Evolutionary conservation across 2,329 filamentous ascomycete species (phyloP).

Genomic region (Didymella sp.): DNA sequence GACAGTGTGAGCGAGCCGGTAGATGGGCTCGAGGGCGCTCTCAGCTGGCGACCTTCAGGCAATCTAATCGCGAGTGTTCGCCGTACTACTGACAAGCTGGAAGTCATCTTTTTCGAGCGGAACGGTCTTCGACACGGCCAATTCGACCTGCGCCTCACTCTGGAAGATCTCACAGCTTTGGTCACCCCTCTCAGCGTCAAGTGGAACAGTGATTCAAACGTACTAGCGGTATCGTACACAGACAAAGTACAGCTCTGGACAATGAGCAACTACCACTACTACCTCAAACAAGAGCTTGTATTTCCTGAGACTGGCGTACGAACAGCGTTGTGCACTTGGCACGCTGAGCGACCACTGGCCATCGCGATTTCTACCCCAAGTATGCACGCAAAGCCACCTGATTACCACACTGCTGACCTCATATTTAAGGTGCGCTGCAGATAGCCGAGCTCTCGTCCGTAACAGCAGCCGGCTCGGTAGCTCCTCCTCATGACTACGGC

Average conservation of each 20-base stretch:
- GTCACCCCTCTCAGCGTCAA: slow-evolving; percentile 69
- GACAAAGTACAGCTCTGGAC: slow-evolving; percentile 92
- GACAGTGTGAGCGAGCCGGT: slow-evolving; percentile 96
- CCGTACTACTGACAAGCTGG: slow-evolving; percentile 69
- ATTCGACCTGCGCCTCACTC: slow-evolving; percentile 76
- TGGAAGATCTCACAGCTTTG: slow-evolving; percentile 63
- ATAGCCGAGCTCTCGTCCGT: slow-evolving; percentile 71
- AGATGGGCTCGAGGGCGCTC: slow-evolving; percentile 81
- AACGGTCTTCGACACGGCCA: slow-evolving; percentile 97
- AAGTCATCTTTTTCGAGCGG: slow-evolving; percentile 94
- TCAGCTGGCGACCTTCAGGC: slow-evolving; percentile 91
- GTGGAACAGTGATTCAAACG: slow-evolving; percentile 93
- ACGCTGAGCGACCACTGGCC: slow-evolving; percentile 81
- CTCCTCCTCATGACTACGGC: slow-evolving; percentile 77
- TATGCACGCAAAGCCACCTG: slow-evolving; percentile 13
- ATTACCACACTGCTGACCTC: background rate
- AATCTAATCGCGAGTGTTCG: slow-evolving; percentile 91
- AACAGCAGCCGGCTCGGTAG: slow-evolving; percentile 71
- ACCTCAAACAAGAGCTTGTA: slow-evolving; percentile 86
- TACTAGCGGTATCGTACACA: slow-evolving; percentile 79
- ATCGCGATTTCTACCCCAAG: slow-evolving; percentile 61
- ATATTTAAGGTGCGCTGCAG: slow-evolving; percentile 58
- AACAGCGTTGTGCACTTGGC: slow-evolving; percentile 64
- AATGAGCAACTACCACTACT: slow-evolving; percentile 97
- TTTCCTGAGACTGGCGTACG: slow-evolving; percentile 31